Conservation (phyloP, 768 basidiomycete species). For the Phlebiopsis flavidoalba region DNA sequence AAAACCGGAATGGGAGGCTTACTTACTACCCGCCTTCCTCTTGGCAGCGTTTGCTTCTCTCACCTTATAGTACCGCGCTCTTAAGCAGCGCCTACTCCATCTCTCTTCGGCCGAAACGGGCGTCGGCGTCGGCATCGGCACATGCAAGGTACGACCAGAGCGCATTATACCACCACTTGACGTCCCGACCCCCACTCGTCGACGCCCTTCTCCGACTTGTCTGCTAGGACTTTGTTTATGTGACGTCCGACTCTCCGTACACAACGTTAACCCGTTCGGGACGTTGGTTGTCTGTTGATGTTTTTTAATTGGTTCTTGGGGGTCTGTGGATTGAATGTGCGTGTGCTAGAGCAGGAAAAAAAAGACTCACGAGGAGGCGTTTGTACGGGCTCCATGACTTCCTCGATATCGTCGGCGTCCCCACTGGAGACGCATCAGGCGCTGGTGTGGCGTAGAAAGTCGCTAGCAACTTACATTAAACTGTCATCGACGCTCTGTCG, state of each 20-base stretch:
- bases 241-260: background rate
- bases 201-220: background rate
- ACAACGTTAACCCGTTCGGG: background rate
- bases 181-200: background rate
- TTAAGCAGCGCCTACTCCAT: too few relatives aligned
- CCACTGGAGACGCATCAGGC: background rate
- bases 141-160: background rate
- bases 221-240: background rate
- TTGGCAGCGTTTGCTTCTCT: too few relatives aligned
- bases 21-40: too few relatives aligned
- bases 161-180: background rate
- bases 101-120: too few relatives aligned
- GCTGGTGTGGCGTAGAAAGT: background rate
- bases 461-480: background rate
- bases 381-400: background rate
- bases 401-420: background rate
- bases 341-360: background rate
- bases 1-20: too few relatives aligned
- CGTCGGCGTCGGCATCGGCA: too few relatives aligned
- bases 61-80: too few relatives aligned
- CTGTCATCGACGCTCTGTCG: background rate
- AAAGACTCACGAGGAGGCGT: background rate
- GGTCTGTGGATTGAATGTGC: too few relatives aligned
- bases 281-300: background rate
- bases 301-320: background rate